Percentiles rank a stretch among this genome's conserved stretches.
Conservation (phyloP, 2,329 filamentous ascomycete genomes). For the Amesomyces nigricolor region DNA sequence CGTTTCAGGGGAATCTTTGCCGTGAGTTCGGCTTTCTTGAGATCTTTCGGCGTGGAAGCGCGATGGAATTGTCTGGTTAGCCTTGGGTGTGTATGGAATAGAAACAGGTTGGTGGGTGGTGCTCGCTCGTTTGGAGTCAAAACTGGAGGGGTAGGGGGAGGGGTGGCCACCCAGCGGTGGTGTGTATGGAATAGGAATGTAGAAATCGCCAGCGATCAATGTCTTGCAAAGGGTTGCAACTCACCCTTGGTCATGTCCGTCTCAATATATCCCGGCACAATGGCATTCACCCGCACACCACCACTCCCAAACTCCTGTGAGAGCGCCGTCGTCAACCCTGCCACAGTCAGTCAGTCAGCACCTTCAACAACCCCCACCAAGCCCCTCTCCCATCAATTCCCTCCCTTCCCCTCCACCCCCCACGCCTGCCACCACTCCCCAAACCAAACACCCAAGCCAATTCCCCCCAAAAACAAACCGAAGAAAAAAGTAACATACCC, state of each 20-base stretch:
- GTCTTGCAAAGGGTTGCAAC: constrained; percentile 22
- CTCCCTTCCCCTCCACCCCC: too few relatives aligned
- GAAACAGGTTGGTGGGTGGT: background rate
- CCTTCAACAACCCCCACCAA: too few relatives aligned
- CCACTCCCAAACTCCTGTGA: constrained; percentile 55
- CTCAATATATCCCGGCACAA: constrained; percentile 77
- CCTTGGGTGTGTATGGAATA: background rate
- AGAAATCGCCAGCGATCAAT: background rate
- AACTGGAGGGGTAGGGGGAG: too few relatives aligned
- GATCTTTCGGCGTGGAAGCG: constrained; percentile 2
- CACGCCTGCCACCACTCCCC: too few relatives aligned
- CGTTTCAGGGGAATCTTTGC: constrained; percentile 57
- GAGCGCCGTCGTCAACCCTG: constrained; percentile 63
- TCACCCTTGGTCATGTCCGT: constrained; percentile 73
- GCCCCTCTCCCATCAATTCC: background rate
- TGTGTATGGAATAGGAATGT: background rate
- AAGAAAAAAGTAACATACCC: background rate
- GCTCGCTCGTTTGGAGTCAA: too few relatives aligned
- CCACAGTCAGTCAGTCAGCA: background rate
- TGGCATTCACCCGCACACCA: constrained; percentile 69
- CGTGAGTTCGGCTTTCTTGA: constrained; percentile 6
- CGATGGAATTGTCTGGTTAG: constrained; percentile 7
- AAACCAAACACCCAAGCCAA: too few relatives aligned
- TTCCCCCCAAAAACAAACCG: background rate
- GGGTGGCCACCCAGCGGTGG: background rate